Evolutionary conservation across 257 asterid genomes (phyloP), one percentile per base, ranked within the genome.

Genomic region (Gynochthodes officinalis): DNA sequence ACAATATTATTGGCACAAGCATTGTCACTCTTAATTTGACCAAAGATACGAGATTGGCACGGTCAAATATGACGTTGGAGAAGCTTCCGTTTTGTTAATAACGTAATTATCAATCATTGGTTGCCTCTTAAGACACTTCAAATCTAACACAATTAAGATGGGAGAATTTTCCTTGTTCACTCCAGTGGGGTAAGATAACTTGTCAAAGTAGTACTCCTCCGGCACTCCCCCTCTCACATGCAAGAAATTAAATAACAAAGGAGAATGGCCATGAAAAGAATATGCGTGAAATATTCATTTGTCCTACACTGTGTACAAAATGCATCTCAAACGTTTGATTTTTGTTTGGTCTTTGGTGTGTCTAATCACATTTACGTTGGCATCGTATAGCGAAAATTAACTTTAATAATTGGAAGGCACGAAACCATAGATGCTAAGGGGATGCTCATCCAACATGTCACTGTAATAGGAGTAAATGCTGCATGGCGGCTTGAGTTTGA

Each of bases 101-200:
- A 63, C 13, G 15, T 35, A 19, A 23, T 18, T 16, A 37, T 15
- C 4, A 37, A 5, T 35, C 35, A 2, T 18, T 49, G 46, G 46
- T 67, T 68, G 32, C 57, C 74, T 62, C 18, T 40, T 57, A 55
- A 25, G 67, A 70, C 54, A 57, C 74, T 57, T 40, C 44, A 55
- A 57, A 16, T 0, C 16, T 67, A 10, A 18, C 0, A 2, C 2
- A 2, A 30, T 3, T 37, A 37, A n/a, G n/a, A 2, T 59, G 21
- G 2, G 5, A 8, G 43, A 52, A 13, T 69, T 50, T 69, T 37
- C 49, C 37, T 69, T 33, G n/a, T n/a, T n/a, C n/a, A n/a, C n/a
- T 11, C 49, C 39, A 8, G 11, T 2, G 21, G n/a, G n/a, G n/a
- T n/a, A n/a, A n/a, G 64, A 69, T 37, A 69, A 69, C 73, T 7